Evolutionary conservation across 2,329 filamentous ascomycete species (phyloP).

Genomic region (Colletotrichum chrysophilum): DNA sequence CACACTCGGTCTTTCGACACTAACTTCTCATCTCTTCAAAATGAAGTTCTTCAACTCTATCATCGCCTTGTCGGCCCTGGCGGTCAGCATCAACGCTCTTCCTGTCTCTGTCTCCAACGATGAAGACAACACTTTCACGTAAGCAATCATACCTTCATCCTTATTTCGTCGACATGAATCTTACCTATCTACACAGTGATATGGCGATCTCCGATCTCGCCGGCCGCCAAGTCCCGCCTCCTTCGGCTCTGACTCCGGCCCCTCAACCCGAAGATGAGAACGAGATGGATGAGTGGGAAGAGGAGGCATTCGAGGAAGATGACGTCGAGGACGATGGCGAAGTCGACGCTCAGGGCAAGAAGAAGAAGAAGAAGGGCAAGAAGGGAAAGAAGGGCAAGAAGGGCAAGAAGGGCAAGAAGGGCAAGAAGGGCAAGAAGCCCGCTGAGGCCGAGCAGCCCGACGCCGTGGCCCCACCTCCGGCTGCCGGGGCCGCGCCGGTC

Average conservation of each 20-base stretch:
- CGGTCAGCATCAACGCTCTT: conserved; percentile 19
- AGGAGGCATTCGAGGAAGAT: background rate
- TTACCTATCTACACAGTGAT: background rate
- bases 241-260: background rate
- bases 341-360: conserved; percentile 7
- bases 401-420: conserved; percentile 10
- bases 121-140: background rate
- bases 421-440: conserved; percentile 14
- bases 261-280: background rate
- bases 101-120: conserved; percentile 4
- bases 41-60: conserved; percentile 14
- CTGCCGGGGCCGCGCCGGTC: background rate
- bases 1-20: background rate
- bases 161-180: rapidly evolving
- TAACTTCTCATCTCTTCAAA: background rate
- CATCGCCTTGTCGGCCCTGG: conserved; percentile 13
- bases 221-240: background rate
- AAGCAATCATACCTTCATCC: background rate
- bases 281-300: background rate
- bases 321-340: background rate
- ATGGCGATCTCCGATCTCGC: background rate
- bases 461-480: background rate
- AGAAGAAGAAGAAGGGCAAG: conserved; percentile 20
- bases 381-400: conserved; percentile 20
- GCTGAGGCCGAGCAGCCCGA: background rate